These are phyloP conservation scores for Bipolaris cookei DNA, from an alignment of 2,329 filamentous ascomycete species.

Conservation along the genomic window DNA sequence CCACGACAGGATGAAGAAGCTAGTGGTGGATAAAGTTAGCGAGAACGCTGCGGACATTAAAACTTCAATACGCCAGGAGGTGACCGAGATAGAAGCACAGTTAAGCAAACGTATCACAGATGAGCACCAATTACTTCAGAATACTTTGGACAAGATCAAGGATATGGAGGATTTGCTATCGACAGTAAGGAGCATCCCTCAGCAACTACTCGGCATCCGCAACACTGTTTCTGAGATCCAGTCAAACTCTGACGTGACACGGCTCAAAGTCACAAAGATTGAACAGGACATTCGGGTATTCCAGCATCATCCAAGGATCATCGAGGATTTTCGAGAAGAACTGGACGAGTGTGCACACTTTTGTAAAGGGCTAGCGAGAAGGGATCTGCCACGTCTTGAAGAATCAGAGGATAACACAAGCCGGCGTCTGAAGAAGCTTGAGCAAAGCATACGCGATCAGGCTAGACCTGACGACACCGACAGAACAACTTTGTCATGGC, in stretches of 20 bases:
- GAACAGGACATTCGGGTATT: background rate
- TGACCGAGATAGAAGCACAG: background rate
- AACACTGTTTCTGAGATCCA: background rate
- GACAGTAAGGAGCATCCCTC: background rate
- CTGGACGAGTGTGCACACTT: background rate
- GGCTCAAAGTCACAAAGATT: background rate
- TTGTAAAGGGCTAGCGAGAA: background rate
- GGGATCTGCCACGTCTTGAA: background rate
- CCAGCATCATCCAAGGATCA: background rate
- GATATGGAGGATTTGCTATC: background rate
- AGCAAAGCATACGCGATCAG: background rate
- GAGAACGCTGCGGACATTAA: background rate
- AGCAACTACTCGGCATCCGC: conserved; percentile 1
- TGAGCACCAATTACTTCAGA: background rate
- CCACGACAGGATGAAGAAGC: background rate
- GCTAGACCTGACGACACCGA: background rate
- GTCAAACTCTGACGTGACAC: background rate
- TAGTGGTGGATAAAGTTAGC: background rate
- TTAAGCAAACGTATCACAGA: background rate
- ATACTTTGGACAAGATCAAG: background rate
- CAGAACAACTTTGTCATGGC: background rate
- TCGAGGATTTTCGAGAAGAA: background rate
- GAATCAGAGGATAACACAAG: background rate
- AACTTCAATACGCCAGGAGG: background rate
- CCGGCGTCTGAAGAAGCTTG: background rate